A percentile compares a stretch with the other conserved stretches of the same genome.
These are phyloP conservation scores for Lolium perenne DNA, from an alignment of 176 grass and related monocot genomes.

Conservation along the genomic window DNA sequence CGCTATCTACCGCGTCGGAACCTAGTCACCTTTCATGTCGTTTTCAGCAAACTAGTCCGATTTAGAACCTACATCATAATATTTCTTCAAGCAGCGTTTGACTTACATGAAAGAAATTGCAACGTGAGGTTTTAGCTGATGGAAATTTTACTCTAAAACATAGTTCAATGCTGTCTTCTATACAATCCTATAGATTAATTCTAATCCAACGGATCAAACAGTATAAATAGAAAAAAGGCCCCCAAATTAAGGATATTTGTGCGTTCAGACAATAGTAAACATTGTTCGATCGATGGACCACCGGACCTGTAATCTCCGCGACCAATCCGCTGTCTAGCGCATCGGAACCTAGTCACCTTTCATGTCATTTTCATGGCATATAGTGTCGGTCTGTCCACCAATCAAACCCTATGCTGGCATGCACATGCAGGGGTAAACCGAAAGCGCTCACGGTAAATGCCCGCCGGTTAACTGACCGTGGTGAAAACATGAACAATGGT, in stretches of 20 bases:
- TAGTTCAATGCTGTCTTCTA: too few species aligned
- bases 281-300: constrained; percentile 32
- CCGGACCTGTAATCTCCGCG: constrained; percentile 2
- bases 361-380: not conserved
- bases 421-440: not conserved
- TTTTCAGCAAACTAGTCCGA: not conserved
- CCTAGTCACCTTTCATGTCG: not conserved
- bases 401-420: too few species aligned
- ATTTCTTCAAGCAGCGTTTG: too few species aligned
- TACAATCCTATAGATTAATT: too few species aligned
- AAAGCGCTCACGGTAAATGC: not conserved
- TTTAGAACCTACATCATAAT: too few species aligned
- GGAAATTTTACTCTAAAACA: too few species aligned
- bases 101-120: too few species aligned
- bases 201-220: too few species aligned
- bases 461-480: not conserved
- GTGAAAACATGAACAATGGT: not conserved
- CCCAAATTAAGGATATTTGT: not conserved
- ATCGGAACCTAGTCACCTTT: constrained; percentile 5
- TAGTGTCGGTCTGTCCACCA: too few species aligned
- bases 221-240: too few species aligned
- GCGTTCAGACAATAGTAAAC: constrained; percentile 12
- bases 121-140: too few species aligned
- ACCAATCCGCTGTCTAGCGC: not conserved
- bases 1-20: not conserved